Evolutionary conservation across 345 rosid genomes (phyloP), one percentile per base, ranked within the genome.

Genomic region (Citrus medica): DNA sequence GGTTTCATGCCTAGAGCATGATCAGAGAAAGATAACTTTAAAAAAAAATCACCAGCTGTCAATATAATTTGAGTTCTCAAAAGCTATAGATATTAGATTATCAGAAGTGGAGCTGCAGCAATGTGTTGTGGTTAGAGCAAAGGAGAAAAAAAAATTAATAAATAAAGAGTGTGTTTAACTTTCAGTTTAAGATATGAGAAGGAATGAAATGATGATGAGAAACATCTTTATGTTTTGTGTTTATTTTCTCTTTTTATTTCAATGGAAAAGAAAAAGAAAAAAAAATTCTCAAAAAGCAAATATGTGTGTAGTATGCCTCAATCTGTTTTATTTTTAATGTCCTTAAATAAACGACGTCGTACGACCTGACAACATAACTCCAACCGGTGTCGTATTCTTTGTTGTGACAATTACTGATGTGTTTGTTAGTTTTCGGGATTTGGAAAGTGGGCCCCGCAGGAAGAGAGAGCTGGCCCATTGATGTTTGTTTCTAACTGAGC

Each of bases 381-480:
- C 33, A 42, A 22, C 33, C 64, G 60, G 40, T 74, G 69, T 55
- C 42, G 76, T 58, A 16, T 62, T 66, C 13, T 53, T 5, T 16
- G 22, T 53, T 46, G 51, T 13, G 51, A 17, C 17, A 46, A 46
- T 46, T 46, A 46, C 5, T 46, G 17, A 46, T 46, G 51, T 1
- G 51, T 46, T 1, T 46, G 76, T 53, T 53, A 6, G 40, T 19
- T 75, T 58, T 81, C 13, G 86, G 82, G 85, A 76, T 63, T 77
- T 74, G 40, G 73, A 37, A 76, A 46, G 69, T 79, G 81, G 85
- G 85, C 81, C 81, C 81, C 35, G 32, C 67, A 64, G 81, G 66
- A 53, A 53, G 67, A 46, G 2, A 37, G 37, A 77, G 66, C 3
- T 76, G 86, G 82, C 83, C 83, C 82, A 74, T 77, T 60, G 35